Evolutionary conservation across 495 filamentous ascomycete genomes (phyloP), one percentile per base, ranked within the genome.

Genomic region (Lophium mytilinum): DNA sequence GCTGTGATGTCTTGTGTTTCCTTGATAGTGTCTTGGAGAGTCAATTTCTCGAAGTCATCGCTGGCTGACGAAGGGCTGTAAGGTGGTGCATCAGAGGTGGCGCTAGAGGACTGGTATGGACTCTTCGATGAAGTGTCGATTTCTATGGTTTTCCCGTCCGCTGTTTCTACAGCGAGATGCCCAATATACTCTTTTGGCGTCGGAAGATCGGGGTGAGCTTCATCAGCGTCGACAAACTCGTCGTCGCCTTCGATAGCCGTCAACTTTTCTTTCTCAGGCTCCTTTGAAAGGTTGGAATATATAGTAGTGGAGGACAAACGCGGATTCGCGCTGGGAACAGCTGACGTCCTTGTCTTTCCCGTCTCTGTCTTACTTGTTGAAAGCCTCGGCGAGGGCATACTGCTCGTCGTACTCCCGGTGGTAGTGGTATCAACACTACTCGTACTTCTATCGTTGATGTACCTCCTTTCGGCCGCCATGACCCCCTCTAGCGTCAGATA

Each of bases 401-500:
- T 40, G 18, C 55, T 58, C 2, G 21, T 21, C 8, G 18, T 54
- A 9, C 56, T 59, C 1, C 7, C 41, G 21, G 57, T 59, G 9
- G 70, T 52, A 42, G 65, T 64, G 34, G 40, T 51, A 37, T 53
- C 65, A 11, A 67, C 43, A 19, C 60, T 66, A 45, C 63, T 70
- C 12, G 55, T 47, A 52, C 55, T 60, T 37, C 43, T 63, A 50
- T 65, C 69, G 12, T 61, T 64, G 66, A 84, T 71, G 49, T 78
- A 85, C 55, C 72, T 78, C 52, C 76, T 76, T 67, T 87, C 83
- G 62, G 80, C 80, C 50, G 82, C 78, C 56, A 80, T 61, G 55
- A 98, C 86, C 5, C 77, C 79, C 68, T 96, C 86, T 15, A 98
- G 75, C 4, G 92, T 87, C 21, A 87, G 74, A 66, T 86, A 97